Base-by-base conservation (phyloP, 75 land plant genomes). In the Selaginella tamariscina region DNA sequence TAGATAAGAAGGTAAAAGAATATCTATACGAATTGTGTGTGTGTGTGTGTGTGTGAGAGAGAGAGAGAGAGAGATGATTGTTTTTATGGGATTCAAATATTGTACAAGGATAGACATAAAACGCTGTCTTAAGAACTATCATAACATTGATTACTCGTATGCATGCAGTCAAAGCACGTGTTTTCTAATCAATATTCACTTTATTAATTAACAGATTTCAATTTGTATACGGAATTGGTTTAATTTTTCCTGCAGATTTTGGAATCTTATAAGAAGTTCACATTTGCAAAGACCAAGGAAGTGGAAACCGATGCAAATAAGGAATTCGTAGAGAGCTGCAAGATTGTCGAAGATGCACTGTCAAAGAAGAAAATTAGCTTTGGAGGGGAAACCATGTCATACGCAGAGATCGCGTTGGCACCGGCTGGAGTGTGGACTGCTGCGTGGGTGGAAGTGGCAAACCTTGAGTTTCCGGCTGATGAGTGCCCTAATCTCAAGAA, bases 1-100 rank as follows among this genome's bases (percentile, higher is more conserved):
- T 84, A 22, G 81, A 84, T 30, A 84, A 84, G 0, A 77, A 82
- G 84, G 84, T 85, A 64, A 2, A 32, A 2, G 0, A 24, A 29
- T 0, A 15, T 21, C 2, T 5, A 8, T 9, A 2, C n/a, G n/a
- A n/a, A n/a, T n/a, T n/a, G n/a, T n/a, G n/a, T n/a, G n/a, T n/a
- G n/a, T n/a, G n/a, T n/a, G 22, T 8, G 15, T 2, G 13, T 32
- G 8, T 65, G 32, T n/a, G n/a, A n/a, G n/a, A n/a, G n/a, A n/a
- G n/a, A n/a, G n/a, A n/a, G n/a, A n/a, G n/a, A n/a, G n/a, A n/a
- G n/a, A n/a, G n/a, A n/a, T n/a, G n/a, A n/a, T n/a, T n/a, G n/a
- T n/a, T n/a, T n/a, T n/a, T n/a, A n/a, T n/a, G n/a, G n/a, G n/a
- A n/a, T n/a, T n/a, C n/a, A n/a, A n/a, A n/a, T n/a, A n/a, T n/a